Percentiles rank a stretch among this genome's conserved stretches.
Evolutionary conservation across 129 eudicot species (phyloP).

Genomic region (Oenanthe sinensis): DNA sequence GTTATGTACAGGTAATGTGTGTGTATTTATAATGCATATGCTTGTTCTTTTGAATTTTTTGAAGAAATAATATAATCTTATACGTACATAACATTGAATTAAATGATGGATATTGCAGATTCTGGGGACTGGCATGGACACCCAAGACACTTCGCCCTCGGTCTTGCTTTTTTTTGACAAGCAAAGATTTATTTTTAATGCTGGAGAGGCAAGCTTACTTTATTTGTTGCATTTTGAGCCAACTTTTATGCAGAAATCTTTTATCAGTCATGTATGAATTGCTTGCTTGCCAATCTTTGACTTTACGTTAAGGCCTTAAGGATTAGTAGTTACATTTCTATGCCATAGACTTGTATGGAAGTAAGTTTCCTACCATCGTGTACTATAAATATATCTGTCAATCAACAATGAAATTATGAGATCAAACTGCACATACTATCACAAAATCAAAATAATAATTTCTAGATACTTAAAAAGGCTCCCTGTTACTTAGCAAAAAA

Average conservation of each 20-base stretch:
- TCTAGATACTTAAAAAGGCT: not conserved
- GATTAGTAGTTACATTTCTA: not conserved
- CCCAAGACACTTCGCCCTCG: slow-evolving; percentile 92
- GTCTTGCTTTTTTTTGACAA: slow-evolving; percentile 86
- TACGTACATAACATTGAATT: not conserved
- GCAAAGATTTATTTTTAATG: slow-evolving; percentile 83
- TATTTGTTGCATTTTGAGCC: not conserved
- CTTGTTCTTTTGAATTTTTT: not conserved
- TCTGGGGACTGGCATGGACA: slow-evolving; percentile 97
- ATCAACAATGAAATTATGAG: not conserved
- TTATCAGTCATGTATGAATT: not conserved
- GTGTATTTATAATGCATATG: not conserved
- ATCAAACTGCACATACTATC: not conserved
- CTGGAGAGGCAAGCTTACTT: slow-evolving; percentile 81
- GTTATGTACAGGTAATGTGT: slow-evolving; percentile 32
- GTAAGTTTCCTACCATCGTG: not conserved
- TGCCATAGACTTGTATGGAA: not conserved
- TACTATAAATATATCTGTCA: not conserved
- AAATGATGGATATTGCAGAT: slow-evolving; percentile 30
- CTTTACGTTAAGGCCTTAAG: not conserved
- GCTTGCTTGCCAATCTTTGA: not conserved
- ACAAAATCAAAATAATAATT: not conserved
- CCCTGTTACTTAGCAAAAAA: no score
- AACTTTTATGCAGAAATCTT: not conserved
- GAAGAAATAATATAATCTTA: not conserved